phyloP scores from a whole-genome alignment of 2,329 filamentous ascomycete genomes.

The Beauveria medogensis region DNA sequence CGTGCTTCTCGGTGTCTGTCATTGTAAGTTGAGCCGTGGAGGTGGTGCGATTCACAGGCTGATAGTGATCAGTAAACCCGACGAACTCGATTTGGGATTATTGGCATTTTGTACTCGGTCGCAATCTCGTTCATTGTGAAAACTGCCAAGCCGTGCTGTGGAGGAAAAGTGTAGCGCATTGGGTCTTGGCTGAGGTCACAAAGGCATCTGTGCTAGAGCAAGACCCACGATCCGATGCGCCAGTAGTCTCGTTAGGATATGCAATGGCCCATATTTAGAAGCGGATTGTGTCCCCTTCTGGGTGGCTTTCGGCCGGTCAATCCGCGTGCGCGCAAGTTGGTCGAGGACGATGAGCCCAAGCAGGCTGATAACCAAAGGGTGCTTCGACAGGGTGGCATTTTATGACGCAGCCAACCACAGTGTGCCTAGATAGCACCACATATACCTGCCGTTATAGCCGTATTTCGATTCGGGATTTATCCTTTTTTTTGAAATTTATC shows the following conservation, averaged over 20 bases:
- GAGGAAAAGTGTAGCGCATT: background rate
- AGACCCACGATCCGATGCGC: background rate
- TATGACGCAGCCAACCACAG: background rate
- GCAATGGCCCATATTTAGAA: background rate
- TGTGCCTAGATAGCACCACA: background rate
- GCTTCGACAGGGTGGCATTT: background rate
- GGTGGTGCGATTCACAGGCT: background rate
- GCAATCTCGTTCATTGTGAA: background rate
- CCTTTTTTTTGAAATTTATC: background rate
- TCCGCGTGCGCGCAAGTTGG: background rate
- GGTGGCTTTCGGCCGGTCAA: background rate
- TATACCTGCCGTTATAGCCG: background rate
- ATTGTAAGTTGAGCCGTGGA: background rate
- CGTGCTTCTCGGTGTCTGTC: background rate
- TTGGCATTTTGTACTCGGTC: background rate
- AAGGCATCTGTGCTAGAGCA: background rate
- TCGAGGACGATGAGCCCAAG: too few species aligned
- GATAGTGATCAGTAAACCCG: background rate
- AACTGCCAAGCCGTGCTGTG: background rate
- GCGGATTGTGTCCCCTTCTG: background rate
- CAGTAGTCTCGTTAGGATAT: background rate
- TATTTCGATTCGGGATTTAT: background rate
- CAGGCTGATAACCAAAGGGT: background rate
- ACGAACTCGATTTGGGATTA: background rate
- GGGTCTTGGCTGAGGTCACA: constrained; percentile 11